Evolutionary conservation across 805 yeast species (phyloP), one percentile per base, ranked within the genome.

Genomic region (Hanseniaspora meyeri): DNA sequence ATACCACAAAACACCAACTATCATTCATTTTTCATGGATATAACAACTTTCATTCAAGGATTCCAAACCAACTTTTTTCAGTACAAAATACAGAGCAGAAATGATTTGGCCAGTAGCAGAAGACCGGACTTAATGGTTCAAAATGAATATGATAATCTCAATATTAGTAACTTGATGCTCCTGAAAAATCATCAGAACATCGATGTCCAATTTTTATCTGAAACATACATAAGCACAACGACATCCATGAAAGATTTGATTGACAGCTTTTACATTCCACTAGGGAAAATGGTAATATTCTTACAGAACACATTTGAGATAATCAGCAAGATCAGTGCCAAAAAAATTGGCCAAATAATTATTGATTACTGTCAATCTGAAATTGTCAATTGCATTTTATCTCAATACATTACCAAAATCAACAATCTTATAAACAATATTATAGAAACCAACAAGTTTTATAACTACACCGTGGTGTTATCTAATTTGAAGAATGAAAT

Each of bases 301-400:
- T n/a, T 53, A 29, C 57, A 53, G 12, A 20, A 37, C 4, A 16
- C 43, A 7, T 53, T 40, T 46, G 57, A 53, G 9, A 9, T 12
- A 9, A 31, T 53, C 6, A 12, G 42, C 8, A 19, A 12, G 8
- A 19, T 39, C 31, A 43, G 57, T 9, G 51, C 57, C 1, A 38
- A 39, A 4, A 37, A 29, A 16, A 29, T 53, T 9, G 57, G 57
- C 7, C 57, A 53, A 31, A 38, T 36, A 19, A 53, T 53, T 24
- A 49, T 53, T 29, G 57, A 53, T 37, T 53, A 53, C n/a, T 53
- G 51, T 34, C 45, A 46, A n/a, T 45, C 49, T 17, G 57, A 53
- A 27, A 38, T 45, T 14, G 24, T 38, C 7, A 53, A 39, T 37
- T 46, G 40, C 17, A 34, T 46, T 6, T 6, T 46, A 4, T 46